phyloP scores from a whole-genome alignment of 768 basidiomycete genomes.

The Psilocybe subaeruginosa region DNA sequence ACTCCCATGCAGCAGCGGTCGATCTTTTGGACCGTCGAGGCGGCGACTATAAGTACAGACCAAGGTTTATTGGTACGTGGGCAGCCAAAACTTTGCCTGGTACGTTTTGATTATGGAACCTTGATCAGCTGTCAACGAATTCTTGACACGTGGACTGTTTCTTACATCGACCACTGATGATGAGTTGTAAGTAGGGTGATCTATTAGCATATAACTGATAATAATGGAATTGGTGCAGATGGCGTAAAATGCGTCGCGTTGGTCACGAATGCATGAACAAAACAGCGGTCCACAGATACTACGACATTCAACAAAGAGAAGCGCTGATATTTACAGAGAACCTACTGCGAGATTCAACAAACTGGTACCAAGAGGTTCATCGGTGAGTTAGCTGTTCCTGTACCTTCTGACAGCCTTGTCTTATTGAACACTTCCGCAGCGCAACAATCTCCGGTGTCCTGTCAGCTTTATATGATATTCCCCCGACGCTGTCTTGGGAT shows the following conservation, averaged over 20 bases:
- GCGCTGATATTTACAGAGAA: slow-evolving; percentile 30
- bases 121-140: slow-evolving; percentile 16
- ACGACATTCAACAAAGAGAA: slow-evolving; percentile 30
- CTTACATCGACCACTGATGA: slow-evolving; percentile 26
- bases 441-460: slow-evolving; percentile 17
- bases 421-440: not conserved
- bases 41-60: slow-evolving; percentile 26
- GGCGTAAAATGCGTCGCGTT: slow-evolving; percentile 35
- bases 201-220: not conserved
- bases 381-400: slow-evolving; percentile 14
- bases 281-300: slow-evolving; percentile 22
- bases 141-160: slow-evolving; percentile 31
- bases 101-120: not conserved
- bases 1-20: slow-evolving; percentile 29
- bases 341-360: slow-evolving; percentile 26
- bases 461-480: slow-evolving; percentile 20
- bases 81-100: no score
- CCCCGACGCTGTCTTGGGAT: slow-evolving; percentile 9
- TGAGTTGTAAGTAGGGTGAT: slow-evolving; percentile 21
- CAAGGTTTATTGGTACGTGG: slow-evolving; percentile 27
- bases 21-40: slow-evolving; percentile 12
- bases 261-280: slow-evolving; percentile 35
- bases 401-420: no score
- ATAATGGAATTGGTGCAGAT: slow-evolving; percentile 21
- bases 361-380: slow-evolving; percentile 33